Evolutionary conservation across 768 basidiomycete species (phyloP).

Genomic region (Boletus insuetus): DNA sequence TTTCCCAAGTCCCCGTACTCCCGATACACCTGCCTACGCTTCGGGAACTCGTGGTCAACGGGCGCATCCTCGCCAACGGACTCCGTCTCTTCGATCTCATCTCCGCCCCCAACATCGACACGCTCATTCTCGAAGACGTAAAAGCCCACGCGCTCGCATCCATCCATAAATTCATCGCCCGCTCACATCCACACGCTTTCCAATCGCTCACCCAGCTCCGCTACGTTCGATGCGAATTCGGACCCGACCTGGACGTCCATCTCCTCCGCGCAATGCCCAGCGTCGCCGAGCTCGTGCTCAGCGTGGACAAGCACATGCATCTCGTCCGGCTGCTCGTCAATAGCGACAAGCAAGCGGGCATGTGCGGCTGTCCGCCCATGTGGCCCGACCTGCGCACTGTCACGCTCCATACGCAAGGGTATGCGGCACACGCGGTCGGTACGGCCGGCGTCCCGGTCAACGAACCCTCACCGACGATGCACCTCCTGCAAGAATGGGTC

Average conservation of each 20-base stretch:
- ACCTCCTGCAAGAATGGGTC: conserved; percentile 27
- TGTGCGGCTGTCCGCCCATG: conserved; percentile 28
- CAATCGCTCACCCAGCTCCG: conserved; percentile 27
- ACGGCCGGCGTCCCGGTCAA: conserved; percentile 23
- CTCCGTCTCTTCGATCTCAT: conserved; percentile 33
- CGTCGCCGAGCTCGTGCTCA: conserved; percentile 31
- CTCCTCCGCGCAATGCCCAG: conserved; percentile 32
- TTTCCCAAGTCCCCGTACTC: conserved; percentile 15
- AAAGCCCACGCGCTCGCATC: conserved; percentile 24
- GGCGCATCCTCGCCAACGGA: conserved; percentile 27
- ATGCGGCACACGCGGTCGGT: conserved; percentile 17
- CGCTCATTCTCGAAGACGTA: conserved; percentile 31
- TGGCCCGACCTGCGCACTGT: conserved; percentile 25
- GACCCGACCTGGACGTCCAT: conserved; percentile 31
- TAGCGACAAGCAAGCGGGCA: conserved; percentile 33
- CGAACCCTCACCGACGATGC: conserved; percentile 31
- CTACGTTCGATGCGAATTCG: conserved; percentile 32
- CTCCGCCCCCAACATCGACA: conserved; percentile 32
- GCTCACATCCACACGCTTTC: conserved; percentile 27
- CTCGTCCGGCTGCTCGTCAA: conserved; percentile 32
- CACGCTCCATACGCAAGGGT: conserved; percentile 32
- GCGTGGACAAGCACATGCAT: conserved; percentile 30
- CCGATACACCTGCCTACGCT: conserved; percentile 25
- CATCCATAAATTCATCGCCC: conserved; percentile 29
- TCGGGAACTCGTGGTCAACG: conserved; percentile 32